Conservation (phyloP, 2,329 filamentous ascomycete species). For the Clonostachys chloroleuca region DNA sequence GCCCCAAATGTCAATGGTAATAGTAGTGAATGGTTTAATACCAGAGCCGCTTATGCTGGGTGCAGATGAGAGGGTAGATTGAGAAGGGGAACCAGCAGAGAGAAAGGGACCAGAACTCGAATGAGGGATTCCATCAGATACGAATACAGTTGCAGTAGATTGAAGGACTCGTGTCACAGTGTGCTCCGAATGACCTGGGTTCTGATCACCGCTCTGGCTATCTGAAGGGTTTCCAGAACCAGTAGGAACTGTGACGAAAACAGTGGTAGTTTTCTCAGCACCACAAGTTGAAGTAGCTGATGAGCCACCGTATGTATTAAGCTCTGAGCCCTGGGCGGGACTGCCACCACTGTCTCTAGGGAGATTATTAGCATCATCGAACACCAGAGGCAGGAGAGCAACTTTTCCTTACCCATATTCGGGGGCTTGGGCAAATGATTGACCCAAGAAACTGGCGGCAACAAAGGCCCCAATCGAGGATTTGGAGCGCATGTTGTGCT, state of each 20-base stretch:
- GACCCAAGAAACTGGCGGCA: constrained; percentile 2
- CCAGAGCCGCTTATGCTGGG: constrained; percentile 6
- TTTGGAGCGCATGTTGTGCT: too few relatives aligned
- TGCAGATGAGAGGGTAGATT: constrained; percentile 6
- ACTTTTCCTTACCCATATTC: constrained; percentile 2
- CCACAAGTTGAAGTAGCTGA: constrained; percentile 26
- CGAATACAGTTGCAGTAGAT: constrained; percentile 20
- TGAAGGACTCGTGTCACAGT: constrained; percentile 10
- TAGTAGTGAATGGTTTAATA: constrained; percentile 23
- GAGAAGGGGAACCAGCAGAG: constrained; percentile 6
- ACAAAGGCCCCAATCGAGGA: constrained; percentile 1
- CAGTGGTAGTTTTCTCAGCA: constrained; percentile 31
- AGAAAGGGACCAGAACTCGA: constrained; percentile 6
- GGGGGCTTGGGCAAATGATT: constrained; percentile 1
- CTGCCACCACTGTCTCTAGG: background rate
- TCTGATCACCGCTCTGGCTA: background rate
- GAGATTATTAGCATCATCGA: background rate
- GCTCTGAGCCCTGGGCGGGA: background rate
- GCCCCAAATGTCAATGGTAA: constrained; percentile 28
- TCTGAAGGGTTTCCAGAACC: constrained; percentile 11
- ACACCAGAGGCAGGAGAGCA: too few relatives aligned
- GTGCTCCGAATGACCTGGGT: too few relatives aligned
- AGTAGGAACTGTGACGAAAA: constrained; percentile 39
- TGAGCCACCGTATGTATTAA: too few relatives aligned
- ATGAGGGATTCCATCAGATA: constrained; percentile 4